phyloP scores from a whole-genome alignment of 805 yeast species.

The Barnettozyma sp. region DNA sequence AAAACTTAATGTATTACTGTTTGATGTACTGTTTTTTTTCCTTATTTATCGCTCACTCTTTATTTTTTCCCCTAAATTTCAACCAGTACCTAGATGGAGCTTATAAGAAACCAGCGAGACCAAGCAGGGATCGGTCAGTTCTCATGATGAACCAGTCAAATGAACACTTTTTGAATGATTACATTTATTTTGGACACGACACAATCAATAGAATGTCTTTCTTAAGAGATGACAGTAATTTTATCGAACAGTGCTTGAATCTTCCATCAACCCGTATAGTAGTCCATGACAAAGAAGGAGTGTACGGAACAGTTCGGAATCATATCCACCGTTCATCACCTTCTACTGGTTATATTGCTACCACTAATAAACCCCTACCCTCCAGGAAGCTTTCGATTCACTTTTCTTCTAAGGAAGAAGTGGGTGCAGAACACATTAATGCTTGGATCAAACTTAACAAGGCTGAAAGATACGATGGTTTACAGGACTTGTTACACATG shows the following conservation, averaged over 20 bases:
- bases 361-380: too few species aligned
- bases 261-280: slow-evolving; percentile 37
- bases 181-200: slow-evolving; percentile 40
- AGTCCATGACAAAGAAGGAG: slow-evolving; percentile 28
- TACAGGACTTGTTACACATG: slow-evolving; percentile 30
- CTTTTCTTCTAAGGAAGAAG: slow-evolving; percentile 15
- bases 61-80: too few species aligned
- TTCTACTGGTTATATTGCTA: too few species aligned
- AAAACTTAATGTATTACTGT: background rate
- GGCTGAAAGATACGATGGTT: slow-evolving; percentile 14
- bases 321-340: too few species aligned
- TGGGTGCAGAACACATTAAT: slow-evolving; percentile 12
- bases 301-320: slow-evolving; percentile 13
- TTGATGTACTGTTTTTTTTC: too few species aligned
- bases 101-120: too few species aligned
- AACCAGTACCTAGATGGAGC: too few species aligned
- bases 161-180: slow-evolving; percentile 6
- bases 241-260: slow-evolving; percentile 34
- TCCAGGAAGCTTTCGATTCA: too few species aligned
- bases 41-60: too few species aligned
- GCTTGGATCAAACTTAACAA: slow-evolving; percentile 12
- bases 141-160: background rate
- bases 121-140: too few species aligned
- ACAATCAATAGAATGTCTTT: slow-evolving; percentile 53
- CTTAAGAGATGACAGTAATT: slow-evolving; percentile 43